Evolutionary conservation across 176 grass and related monocot species (phyloP), one percentile per base, ranked within the genome.

Genomic region (barley (Hordeum vulgare)): DNA sequence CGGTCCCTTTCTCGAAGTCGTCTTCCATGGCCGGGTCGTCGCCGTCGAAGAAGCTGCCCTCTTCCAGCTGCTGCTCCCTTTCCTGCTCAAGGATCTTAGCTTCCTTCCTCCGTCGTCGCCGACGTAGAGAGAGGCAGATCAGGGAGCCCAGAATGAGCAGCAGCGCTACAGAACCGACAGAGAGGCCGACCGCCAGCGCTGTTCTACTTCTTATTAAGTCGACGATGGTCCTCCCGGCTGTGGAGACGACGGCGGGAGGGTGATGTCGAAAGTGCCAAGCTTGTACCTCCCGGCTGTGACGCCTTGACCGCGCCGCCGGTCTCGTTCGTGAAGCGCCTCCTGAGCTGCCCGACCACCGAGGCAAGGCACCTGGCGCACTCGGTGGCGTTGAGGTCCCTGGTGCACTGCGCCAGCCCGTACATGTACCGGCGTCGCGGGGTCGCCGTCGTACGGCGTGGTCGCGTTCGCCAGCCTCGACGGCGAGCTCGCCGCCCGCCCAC

Each of bases 391-490:
- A 91, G 54, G 41, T 94, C 81, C 59, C 84, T 45, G 4, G 84
- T 87, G 89, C 92, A 94, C 84, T 94, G 89, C 6, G 75, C 71
- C 36, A 94, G 13, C 14, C 88, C 86, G 41, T 91, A 85, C 41
- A n/a, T n/a, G n/a, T n/a, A 94, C 71, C 14, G 2, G 5, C 18
- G 7, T 23, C 7, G 53, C 3, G 12, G 31, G 6, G 21, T 77
- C 21, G 69, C 49, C 33, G 21, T 77, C 31, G 70, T 61, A 89
- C 3, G 64, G 42, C 53, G 60, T 13, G 77, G 23, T 45, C 6
- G 31, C 60, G 31, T 68, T 79, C 1, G 64, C 80, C 5, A 94
- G 18, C 27, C 24, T n/a, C 8, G 27, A 11, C 28, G 61, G 60
- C 40, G 77, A 58, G 26, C 6, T 6, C 12, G 56, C 47, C 6